Conservation (phyloP, 768 basidiomycete genomes). For the Rhizopogon sp. region DNA sequence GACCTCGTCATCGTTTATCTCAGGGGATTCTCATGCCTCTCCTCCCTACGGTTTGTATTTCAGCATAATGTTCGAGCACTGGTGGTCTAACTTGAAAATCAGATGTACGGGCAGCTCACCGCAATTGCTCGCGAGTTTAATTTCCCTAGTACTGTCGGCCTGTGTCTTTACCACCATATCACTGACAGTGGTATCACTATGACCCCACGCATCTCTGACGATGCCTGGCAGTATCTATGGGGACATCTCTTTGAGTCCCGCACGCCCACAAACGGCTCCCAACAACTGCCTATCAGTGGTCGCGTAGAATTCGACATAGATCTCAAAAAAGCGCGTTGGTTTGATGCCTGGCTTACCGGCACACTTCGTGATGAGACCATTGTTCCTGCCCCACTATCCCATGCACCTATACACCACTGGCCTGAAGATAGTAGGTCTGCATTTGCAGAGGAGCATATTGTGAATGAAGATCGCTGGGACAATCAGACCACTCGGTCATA, state of each 20-base stretch:
- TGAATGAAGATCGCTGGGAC: slow-evolving; percentile 31
- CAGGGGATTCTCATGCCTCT: slow-evolving; percentile 74
- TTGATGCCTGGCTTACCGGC: slow-evolving; percentile 61
- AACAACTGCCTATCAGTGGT: slow-evolving; percentile 60
- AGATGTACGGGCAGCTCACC: slow-evolving; percentile 75
- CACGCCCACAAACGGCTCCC: slow-evolving; percentile 22
- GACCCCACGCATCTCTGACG: slow-evolving; percentile 73
- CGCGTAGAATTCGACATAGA: slow-evolving; percentile 89
- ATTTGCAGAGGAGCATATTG: slow-evolving; percentile 37
- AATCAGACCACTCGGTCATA: slow-evolving; percentile 5
- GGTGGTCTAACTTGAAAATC: slow-evolving; percentile 1
- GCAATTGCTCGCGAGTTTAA: slow-evolving; percentile 81
- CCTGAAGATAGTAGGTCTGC: slow-evolving; percentile 52
- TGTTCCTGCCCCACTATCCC: slow-evolving; percentile 31
- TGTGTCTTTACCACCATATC: slow-evolving; percentile 76
- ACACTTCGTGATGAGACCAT: slow-evolving; percentile 38
- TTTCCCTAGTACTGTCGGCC: slow-evolving; percentile 69
- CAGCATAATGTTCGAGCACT: not conserved
- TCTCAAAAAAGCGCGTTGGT: slow-evolving; percentile 71
- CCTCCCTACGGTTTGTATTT: slow-evolving; percentile 54
- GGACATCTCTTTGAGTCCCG: slow-evolving; percentile 48
- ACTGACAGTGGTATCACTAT: slow-evolving; percentile 49
- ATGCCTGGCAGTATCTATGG: slow-evolving; percentile 74
- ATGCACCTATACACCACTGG: slow-evolving; percentile 45
- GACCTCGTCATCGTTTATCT: slow-evolving; percentile 54